Evolutionary conservation across 129 eudicot genomes (phyloP).

Genomic region (Arctium lappa): DNA sequence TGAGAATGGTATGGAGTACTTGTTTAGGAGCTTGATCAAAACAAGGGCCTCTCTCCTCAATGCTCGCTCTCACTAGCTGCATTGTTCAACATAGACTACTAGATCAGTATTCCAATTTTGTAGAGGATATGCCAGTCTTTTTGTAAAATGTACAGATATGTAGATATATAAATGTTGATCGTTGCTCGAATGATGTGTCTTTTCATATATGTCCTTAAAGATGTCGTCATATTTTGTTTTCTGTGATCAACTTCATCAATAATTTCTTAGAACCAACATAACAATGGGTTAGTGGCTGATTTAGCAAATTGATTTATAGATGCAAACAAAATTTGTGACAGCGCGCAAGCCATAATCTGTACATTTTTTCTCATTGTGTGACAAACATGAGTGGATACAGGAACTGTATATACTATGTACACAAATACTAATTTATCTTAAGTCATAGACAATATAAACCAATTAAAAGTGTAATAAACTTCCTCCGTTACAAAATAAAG

Average conservation of each 20-base stretch:
- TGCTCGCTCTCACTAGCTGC: slow-evolving; percentile 12
- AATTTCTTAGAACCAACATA: too few species aligned
- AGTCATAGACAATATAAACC: too few species aligned
- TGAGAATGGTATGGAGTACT: slow-evolving; percentile 24
- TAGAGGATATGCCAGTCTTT: neutral
- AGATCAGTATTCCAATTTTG: neutral
- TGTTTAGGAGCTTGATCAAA: slow-evolving; percentile 28
- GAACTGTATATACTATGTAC: too few species aligned
- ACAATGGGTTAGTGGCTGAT: too few species aligned
- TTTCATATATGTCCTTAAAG: neutral
- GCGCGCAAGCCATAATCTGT: too few species aligned
- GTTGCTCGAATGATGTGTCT: neutral
- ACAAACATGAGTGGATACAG: too few species aligned
- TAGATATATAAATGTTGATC: neutral
- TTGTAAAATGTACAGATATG: neutral
- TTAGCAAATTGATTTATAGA: too few species aligned
- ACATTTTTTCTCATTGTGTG: too few species aligned
- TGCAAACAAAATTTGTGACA: too few species aligned
- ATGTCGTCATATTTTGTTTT: neutral
- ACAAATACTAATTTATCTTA: too few species aligned
- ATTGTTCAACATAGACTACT: neutral
- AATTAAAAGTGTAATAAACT: too few species aligned
- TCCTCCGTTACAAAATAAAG: too few species aligned
- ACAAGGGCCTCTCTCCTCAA: slow-evolving; percentile 39
- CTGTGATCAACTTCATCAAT: neutral